Conservation (phyloP, 2,329 filamentous ascomycete species). For the Colletotrichum tropicicola region DNA sequence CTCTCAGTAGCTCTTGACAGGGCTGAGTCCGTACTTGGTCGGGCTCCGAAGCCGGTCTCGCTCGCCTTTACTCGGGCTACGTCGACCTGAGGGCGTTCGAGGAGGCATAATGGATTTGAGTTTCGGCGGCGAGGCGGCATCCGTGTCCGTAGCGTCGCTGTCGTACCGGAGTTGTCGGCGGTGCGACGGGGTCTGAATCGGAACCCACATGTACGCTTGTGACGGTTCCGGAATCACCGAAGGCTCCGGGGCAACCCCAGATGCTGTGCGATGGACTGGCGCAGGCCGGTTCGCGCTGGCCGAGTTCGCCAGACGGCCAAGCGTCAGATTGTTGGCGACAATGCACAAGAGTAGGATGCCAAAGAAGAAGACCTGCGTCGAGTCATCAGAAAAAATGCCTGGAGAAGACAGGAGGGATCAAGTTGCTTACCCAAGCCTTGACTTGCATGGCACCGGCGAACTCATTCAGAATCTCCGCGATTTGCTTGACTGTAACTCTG, state of each 20-base stretch:
- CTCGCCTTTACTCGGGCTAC: conserved; percentile 60
- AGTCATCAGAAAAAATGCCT: neutral
- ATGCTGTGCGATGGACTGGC: conserved; percentile 36
- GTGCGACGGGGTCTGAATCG: conserved; percentile 58
- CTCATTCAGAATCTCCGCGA: conserved; percentile 92
- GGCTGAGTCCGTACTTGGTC: conserved; percentile 51
- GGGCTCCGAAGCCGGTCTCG: conserved; percentile 60
- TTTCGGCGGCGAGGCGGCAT: conserved; percentile 54
- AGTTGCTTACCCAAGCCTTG: conserved; percentile 74
- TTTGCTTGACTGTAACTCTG: conserved; percentile 84
- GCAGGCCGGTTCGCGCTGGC: conserved; percentile 34
- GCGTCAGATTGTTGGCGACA: conserved; percentile 59
- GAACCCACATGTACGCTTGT: conserved; percentile 59
- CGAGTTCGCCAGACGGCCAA: conserved; percentile 46
- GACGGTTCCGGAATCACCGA: conserved; percentile 39
- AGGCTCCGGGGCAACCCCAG: conserved; percentile 27
- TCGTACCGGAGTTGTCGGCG: conserved; percentile 48
- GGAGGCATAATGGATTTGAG: conserved; percentile 52
- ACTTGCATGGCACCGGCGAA: conserved; percentile 92
- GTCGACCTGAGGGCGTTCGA: conserved; percentile 55
- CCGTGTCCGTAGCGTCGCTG: conserved; percentile 60
- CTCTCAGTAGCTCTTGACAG: conserved; percentile 44
- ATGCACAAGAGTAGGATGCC: conserved; percentile 57
- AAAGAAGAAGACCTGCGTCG: conserved; percentile 58
- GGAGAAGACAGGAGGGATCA: conserved; percentile 13